Evolutionary conservation across 495 filamentous ascomycete species (phyloP), one percentile per base, ranked within the genome.

Genomic region (Aspergillus wentii): DNA sequence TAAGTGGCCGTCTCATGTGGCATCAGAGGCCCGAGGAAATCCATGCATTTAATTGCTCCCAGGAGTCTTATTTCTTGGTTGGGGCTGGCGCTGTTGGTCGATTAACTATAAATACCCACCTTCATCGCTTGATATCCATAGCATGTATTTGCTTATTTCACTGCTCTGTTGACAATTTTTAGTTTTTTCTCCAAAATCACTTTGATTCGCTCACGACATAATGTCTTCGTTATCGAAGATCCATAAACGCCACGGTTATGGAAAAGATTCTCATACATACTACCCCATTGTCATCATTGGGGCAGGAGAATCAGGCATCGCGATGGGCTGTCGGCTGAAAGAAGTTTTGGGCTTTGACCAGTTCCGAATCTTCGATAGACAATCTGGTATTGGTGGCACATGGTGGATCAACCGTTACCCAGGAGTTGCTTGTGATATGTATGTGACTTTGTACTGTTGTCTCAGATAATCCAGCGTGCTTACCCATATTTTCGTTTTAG

Each of bases 331-430:
- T 43, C 68, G 71, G 13, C 49, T 86, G 41, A 79, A 76, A 41
- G 64, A 79, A 34, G 64, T 63, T 30, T 64, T 82, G 9, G 72
- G 71, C 17, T 78, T 77, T 39, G 74, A 81, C 48, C 75, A 82
- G 40, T 78, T 84, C 46, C 55, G 74, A 16, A 71, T 86, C 40
- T 84, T 85, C 50, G 82, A 85, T 3, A 58, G 74, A 19, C 70
- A 79, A 39, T 56, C 72, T 2, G 73, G 70, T 5, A 70, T 82
- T 41, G 82, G 82, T 28, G 82, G 82, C 11, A 83, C 81, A 9
- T 86, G 82, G 82, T 74, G 68, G 62, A 72, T 74, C 33, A 85
- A 85, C 54, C 57, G 72, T 23, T 86, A 85, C 55, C 82, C 82
- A 2, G 82, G 79, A 14, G 71, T 69, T 36, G 76, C 75, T 23